These are phyloP conservation scores for Cutaneotrichosporon sp. DNA, from an alignment of 1,284 basidiomycete genomes.

Conservation along the genomic window DNA sequence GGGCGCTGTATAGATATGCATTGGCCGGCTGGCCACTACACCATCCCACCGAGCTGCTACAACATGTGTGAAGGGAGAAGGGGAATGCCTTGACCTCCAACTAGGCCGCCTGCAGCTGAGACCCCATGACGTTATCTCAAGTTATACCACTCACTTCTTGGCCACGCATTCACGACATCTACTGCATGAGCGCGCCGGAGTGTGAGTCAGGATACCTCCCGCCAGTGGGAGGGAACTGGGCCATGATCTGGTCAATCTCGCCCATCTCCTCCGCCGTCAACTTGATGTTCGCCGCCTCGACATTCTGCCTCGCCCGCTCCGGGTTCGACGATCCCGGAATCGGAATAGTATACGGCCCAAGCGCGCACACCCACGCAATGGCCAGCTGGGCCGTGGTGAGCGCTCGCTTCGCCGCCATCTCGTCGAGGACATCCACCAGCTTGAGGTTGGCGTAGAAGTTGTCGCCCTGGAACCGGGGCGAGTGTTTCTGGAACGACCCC, in stretches of 20 bases:
- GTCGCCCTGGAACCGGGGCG: conserved; percentile 47
- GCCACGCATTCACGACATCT: neutral
- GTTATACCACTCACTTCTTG: no score
- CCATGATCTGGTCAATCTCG: conserved; percentile 50
- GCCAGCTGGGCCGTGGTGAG: conserved; percentile 58
- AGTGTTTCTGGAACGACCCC: conserved; percentile 30
- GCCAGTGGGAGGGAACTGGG: conserved; percentile 30
- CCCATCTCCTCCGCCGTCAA: conserved; percentile 47
- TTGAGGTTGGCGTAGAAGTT: conserved; percentile 57
- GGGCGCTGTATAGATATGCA: neutral
- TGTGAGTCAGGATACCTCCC: conserved; percentile 27
- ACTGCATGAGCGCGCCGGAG: conserved; percentile 14
- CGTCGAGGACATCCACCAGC: conserved; percentile 53
- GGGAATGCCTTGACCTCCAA: no score
- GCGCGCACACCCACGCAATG: conserved; percentile 58
- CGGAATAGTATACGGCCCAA: conserved; percentile 54
- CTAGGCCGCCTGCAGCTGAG: no score
- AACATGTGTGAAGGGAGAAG: no score
- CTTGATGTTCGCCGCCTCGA: conserved; percentile 50
- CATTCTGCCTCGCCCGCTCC: conserved; percentile 53
- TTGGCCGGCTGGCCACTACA: neutral
- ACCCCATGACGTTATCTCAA: no score
- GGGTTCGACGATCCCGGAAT: conserved; percentile 56
- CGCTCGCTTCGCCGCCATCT: conserved; percentile 54
- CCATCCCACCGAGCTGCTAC: no score